Conservation (phyloP, 169 alveolate genomes). For the Plasmodium vinckei region DNA sequence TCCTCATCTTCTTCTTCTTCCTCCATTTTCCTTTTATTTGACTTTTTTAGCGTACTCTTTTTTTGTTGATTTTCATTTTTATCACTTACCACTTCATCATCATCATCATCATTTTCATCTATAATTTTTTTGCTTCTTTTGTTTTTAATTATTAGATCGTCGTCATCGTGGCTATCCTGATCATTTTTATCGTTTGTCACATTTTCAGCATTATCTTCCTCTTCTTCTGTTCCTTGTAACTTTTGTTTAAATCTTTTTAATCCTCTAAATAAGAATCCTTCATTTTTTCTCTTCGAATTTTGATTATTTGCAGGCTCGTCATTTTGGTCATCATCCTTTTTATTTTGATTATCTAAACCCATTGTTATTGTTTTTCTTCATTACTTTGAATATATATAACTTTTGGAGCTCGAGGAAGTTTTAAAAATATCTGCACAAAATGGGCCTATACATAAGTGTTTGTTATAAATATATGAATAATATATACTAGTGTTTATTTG, state of each 20-base stretch:
- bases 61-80: constrained; percentile 48
- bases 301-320: constrained; percentile 1
- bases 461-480: background rate
- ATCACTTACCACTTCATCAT: background rate
- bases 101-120: constrained; percentile 34
- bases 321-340: constrained; percentile 6
- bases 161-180: background rate
- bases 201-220: background rate
- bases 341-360: constrained; percentile 12
- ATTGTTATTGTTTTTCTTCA: background rate
- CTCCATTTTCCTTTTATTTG: constrained; percentile 44
- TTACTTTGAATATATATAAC: background rate
- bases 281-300: constrained; percentile 57
- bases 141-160: background rate
- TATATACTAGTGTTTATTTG: background rate
- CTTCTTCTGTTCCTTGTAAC: constrained; percentile 10
- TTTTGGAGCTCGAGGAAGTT: background rate
- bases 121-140: constrained; percentile 68
- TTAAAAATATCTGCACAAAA: background rate
- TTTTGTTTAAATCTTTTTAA: constrained; percentile 47
- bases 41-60: constrained; percentile 25
- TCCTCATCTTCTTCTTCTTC: constrained; percentile 76
- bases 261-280: constrained; percentile 19
- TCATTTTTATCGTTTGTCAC: background rate
- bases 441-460: background rate